Percentiles rank a stretch among this genome's conserved stretches.
Evolutionary conservation across 371 early-diverging fungal genomes (phyloP).

Genomic region (Mucor plumbeus): DNA sequence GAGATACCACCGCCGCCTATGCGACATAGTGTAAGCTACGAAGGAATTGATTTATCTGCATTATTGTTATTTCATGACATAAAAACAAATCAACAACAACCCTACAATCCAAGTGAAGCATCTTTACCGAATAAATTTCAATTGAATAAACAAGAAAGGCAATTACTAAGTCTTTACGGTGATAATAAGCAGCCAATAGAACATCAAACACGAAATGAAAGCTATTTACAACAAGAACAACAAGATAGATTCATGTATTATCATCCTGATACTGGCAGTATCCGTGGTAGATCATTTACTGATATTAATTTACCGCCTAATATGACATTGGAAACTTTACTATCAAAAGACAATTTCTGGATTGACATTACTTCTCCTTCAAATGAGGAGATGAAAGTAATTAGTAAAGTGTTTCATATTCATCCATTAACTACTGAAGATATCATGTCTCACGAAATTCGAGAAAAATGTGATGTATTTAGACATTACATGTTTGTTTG

Average conservation of each 20-base stretch:
- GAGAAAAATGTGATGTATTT: conserved; percentile 93
- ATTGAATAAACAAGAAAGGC: conserved; percentile 8
- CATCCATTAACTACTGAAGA: conserved; percentile 93
- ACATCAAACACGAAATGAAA: not conserved
- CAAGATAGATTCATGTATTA: conserved; percentile 37
- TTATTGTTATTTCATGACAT: conserved; percentile 3
- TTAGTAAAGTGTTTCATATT: conserved; percentile 67
- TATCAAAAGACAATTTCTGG: conserved; percentile 81
- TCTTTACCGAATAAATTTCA: not conserved
- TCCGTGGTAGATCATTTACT: conserved; percentile 27
- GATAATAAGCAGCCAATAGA: conserved; percentile 24
- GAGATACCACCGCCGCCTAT: not conserved
- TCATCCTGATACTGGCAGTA: conserved; percentile 46
- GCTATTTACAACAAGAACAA: not conserved
- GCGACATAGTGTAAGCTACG: not conserved
- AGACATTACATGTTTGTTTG: conserved; percentile 87
- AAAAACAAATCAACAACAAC: not conserved
- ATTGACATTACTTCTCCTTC: conserved; percentile 86
- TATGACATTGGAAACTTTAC: conserved; percentile 44
- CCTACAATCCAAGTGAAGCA: conserved; percentile 1
- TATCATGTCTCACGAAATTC: conserved; percentile 82
- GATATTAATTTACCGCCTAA: conserved; percentile 26
- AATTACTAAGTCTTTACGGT: conserved; percentile 41
- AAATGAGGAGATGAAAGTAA: conserved; percentile 73
- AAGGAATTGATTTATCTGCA: conserved; percentile 4